Percentiles rank a stretch among this genome's conserved stretches.
Evolutionary conservation across 2,329 filamentous ascomycete genomes (phyloP).

Genomic region (Xylariaceae sp.): DNA sequence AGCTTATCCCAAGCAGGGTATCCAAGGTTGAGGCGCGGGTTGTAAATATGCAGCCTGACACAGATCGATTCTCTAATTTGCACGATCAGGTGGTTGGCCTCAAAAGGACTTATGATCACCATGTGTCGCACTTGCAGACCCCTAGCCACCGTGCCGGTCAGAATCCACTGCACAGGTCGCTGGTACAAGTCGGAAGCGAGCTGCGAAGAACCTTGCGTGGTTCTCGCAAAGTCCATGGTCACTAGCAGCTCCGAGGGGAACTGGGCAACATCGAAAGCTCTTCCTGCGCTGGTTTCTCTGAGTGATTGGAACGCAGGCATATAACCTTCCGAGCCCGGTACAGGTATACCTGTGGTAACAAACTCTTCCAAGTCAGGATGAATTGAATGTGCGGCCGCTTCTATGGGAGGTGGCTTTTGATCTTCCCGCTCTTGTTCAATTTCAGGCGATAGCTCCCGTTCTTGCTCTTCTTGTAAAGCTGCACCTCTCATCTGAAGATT

Average conservation of each 20-base stretch:
- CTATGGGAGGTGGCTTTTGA: slow-evolving; percentile 4
- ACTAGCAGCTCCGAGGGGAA: slow-evolving; percentile 4
- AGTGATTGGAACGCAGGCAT: slow-evolving; percentile 8
- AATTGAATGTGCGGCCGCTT: slow-evolving; percentile 2
- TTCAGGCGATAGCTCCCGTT: slow-evolving; percentile 63
- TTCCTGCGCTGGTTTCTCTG: slow-evolving; percentile 1
- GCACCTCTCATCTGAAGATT: slow-evolving; percentile 21
- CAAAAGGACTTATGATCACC: slow-evolving; percentile 9
- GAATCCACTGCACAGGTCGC: slow-evolving; percentile 10
- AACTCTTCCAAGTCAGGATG: slow-evolving; percentile 5
- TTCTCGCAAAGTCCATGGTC: slow-evolving; percentile 7
- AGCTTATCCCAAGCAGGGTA: slow-evolving; percentile 5
- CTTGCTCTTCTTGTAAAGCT: slow-evolving; percentile 60
- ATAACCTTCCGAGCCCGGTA: slow-evolving; percentile 3
- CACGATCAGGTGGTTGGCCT: slow-evolving; percentile 4
- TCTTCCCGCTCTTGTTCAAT: slow-evolving; percentile 40
- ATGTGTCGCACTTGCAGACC: slow-evolving; percentile 18
- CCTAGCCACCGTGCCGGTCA: neutral
- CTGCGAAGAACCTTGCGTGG: neutral
- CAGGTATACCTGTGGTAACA: slow-evolving; percentile 1
- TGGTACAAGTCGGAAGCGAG: slow-evolving; percentile 5
- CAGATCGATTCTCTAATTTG: neutral
- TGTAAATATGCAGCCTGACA: slow-evolving; percentile 10
- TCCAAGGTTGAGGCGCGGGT: slow-evolving; percentile 3
- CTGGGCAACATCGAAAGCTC: neutral